Percentiles rank a stretch among this genome's conserved stretches.
Evolutionary conservation across 2,329 filamentous ascomycete genomes (phyloP).

Genomic region (Ceratocystis destructans): DNA sequence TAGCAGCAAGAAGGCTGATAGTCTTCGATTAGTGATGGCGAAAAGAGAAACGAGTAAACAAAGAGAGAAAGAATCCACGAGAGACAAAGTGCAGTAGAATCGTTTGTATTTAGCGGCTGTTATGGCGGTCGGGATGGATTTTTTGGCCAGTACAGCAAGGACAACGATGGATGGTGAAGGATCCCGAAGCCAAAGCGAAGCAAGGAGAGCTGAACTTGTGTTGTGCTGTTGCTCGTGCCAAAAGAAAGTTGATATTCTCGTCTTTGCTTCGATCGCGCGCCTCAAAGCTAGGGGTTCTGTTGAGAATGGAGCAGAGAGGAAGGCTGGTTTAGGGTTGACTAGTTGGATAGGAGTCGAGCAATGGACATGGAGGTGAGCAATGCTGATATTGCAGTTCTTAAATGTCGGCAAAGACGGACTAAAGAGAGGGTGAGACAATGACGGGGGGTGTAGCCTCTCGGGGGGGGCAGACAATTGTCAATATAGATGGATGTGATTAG

Average conservation of each 20-base stretch:
- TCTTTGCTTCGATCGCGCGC: background rate
- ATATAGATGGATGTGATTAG: background rate
- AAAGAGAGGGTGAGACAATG: background rate
- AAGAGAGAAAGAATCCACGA: slow-evolving; percentile 2
- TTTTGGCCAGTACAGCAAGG: background rate
- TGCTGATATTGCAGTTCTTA: background rate
- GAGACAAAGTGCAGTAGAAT: background rate
- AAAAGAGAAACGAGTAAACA: background rate
- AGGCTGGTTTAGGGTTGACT: too few species aligned
- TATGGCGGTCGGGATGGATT: slow-evolving; percentile 4
- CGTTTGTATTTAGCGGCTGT: background rate
- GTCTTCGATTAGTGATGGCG: background rate
- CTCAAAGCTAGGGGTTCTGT: background rate
- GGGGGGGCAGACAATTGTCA: background rate
- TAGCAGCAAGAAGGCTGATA: background rate
- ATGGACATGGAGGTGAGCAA: background rate
- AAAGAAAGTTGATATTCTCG: too few species aligned
- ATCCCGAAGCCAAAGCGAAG: background rate
- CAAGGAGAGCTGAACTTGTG: too few species aligned
- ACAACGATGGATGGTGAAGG: background rate
- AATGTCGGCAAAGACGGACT: background rate
- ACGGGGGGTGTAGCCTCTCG: background rate
- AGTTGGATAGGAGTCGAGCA: too few species aligned
- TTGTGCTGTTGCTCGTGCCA: too few species aligned
- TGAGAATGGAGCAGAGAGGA: slow-evolving; percentile 1